Evolutionary conservation across 768 basidiomycete genomes (phyloP).

Genomic region (Astraeus odoratus): DNA sequence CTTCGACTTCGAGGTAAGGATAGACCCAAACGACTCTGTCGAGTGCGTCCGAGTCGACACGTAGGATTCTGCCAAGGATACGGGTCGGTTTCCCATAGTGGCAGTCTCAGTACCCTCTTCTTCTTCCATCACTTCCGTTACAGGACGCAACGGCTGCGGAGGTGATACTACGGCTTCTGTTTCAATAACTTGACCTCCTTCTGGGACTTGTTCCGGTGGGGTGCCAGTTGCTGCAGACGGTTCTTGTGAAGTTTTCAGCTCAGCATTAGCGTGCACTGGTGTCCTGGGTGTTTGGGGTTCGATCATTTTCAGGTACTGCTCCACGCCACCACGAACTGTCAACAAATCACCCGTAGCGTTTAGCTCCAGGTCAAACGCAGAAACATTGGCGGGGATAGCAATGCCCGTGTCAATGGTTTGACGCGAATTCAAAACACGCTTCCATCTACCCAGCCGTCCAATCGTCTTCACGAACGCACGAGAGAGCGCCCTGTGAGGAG

Average conservation of each 20-base stretch:
- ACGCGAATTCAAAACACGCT: conserved; percentile 59
- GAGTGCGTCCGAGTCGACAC: conserved; percentile 26
- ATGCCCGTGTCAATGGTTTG: conserved; percentile 30
- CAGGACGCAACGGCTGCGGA: conserved; percentile 21
- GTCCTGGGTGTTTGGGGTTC: conserved; percentile 27
- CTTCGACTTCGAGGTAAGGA: conserved; percentile 23
- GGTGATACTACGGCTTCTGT: conserved; percentile 8
- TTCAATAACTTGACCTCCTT: neutral
- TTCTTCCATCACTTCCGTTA: conserved; percentile 27
- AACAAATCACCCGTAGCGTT: conserved; percentile 56
- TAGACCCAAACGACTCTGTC: conserved; percentile 28
- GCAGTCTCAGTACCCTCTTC: conserved; percentile 16
- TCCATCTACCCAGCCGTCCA: conserved; percentile 77
- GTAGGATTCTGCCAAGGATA: conserved; percentile 17
- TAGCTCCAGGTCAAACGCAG: conserved; percentile 66
- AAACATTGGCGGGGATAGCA: conserved; percentile 40
- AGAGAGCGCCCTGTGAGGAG: conserved; percentile 61
- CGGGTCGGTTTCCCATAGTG: conserved; percentile 8
- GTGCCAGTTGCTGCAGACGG: neutral
- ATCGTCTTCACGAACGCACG: conserved; percentile 77
- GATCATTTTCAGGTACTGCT: conserved; percentile 57
- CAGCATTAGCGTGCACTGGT: neutral
- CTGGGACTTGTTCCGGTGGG: conserved; percentile 3
- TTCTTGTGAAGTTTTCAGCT: neutral
- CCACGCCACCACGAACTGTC: conserved; percentile 53